Evolutionary conservation across 768 basidiomycete species (phyloP).

Genomic region (Naganishia vishniacii): DNA sequence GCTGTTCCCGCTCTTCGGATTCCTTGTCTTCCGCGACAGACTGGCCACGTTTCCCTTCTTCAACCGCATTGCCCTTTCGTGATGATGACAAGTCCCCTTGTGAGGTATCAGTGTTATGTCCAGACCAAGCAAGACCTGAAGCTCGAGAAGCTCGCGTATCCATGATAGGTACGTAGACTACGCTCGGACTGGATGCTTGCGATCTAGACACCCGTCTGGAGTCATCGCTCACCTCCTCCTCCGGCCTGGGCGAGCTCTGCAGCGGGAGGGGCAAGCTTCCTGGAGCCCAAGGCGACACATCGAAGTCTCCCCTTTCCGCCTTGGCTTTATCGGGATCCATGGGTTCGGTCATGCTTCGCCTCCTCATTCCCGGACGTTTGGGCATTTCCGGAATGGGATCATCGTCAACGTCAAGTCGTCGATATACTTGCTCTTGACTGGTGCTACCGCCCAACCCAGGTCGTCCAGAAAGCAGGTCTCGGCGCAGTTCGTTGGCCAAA

Average conservation of each 20-base stretch:
- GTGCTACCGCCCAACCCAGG: not conserved
- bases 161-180: not conserved
- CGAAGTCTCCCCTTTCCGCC: not conserved
- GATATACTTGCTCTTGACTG: not conserved
- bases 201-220: no score
- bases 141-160: not conserved
- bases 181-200: no score
- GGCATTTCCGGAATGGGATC: not conserved
- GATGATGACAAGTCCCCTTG: not conserved
- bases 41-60: not conserved
- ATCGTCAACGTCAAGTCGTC: not conserved
- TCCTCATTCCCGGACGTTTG: not conserved
- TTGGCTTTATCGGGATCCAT: not conserved
- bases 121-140: not conserved
- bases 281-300: not conserved
- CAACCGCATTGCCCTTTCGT: not conserved
- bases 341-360: slow-evolving; percentile 5
- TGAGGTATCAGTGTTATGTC: not conserved
- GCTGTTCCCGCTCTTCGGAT: not conserved
- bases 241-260: no score
- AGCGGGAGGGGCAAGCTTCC: no score
- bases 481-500: not conserved
- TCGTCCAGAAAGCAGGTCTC: not conserved
- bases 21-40: not conserved
- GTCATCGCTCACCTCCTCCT: no score